phyloP scores from a whole-genome alignment of 129 eudicot genomes.

The Saussurea involucrata region DNA sequence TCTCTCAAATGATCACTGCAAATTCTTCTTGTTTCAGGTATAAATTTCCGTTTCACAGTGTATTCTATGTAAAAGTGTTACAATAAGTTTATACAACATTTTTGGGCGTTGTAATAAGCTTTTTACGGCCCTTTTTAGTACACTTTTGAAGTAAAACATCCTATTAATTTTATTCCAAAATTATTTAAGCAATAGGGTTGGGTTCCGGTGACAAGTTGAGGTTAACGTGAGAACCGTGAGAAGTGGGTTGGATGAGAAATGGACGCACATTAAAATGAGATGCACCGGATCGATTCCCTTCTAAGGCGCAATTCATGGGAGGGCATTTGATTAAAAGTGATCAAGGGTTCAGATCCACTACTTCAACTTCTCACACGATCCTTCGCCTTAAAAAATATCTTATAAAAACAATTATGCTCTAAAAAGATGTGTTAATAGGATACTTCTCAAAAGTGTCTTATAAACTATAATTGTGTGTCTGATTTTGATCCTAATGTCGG shows the following conservation, averaged over 20 bases:
- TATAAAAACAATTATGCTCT: no score
- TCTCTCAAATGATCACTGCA: slow-evolving; percentile 74
- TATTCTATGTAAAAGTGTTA: not conserved
- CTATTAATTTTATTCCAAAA: not conserved
- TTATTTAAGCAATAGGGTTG: no score
- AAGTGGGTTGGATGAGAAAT: no score
- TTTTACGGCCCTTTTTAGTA: not conserved
- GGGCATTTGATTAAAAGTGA: no score
- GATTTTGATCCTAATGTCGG: not conserved
- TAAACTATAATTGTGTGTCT: not conserved
- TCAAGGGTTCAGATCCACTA: no score
- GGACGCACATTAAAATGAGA: no score
- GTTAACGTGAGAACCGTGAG: no score
- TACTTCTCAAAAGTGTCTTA: not conserved
- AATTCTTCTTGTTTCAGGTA: slow-evolving; percentile 78
- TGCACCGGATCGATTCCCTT: no score
- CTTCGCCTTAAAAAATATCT: not conserved
- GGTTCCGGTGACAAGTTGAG: no score
- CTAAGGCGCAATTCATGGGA: no score
- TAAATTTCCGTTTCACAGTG: not conserved
- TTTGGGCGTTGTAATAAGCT: not conserved
- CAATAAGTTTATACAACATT: not conserved
- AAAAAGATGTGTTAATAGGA: not conserved
- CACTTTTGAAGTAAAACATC: not conserved
- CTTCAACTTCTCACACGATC: no score